phyloP scores from a whole-genome alignment of 2,329 filamentous ascomycete species.

The Venturiaceae sp. region DNA sequence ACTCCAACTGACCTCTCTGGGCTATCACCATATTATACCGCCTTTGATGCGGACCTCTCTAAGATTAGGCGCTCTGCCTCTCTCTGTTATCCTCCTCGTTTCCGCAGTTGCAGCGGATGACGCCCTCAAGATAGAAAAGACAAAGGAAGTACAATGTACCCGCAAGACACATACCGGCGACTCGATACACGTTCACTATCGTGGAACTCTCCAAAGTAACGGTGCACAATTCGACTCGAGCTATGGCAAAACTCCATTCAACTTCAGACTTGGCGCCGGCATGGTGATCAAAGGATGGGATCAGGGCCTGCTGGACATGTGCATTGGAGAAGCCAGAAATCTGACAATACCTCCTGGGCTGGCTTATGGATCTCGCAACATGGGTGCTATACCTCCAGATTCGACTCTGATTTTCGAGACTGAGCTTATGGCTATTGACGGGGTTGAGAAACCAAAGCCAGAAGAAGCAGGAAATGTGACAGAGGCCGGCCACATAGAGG shows the following conservation, averaged over 20 bases:
- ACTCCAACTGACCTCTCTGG: background rate
- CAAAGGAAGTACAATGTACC: constrained; percentile 29
- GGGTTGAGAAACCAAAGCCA: constrained; percentile 35
- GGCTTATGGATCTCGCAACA: constrained; percentile 67
- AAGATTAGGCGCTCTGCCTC: background rate
- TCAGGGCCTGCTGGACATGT: constrained; percentile 83
- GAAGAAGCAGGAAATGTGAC: background rate
- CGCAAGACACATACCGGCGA: constrained; percentile 37
- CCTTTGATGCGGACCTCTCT: background rate
- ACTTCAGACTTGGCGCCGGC: constrained; percentile 68
- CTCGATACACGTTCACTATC: constrained; percentile 37
- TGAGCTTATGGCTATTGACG: constrained; percentile 74
- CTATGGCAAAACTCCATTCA: constrained; percentile 71
- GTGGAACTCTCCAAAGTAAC: constrained; percentile 40
- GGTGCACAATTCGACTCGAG: constrained; percentile 76
- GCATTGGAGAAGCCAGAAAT: constrained; percentile 81
- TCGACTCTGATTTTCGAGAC: constrained; percentile 86
- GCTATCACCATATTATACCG: background rate
- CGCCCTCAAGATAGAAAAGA: constrained; percentile 30
- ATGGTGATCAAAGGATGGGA: constrained; percentile 96
- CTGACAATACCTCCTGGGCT: constrained; percentile 82
- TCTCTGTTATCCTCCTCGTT: background rate
- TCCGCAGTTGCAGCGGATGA: background rate
- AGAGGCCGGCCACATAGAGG: background rate
- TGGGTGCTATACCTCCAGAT: constrained; percentile 73